Evolutionary conservation across 2,329 filamentous ascomycete genomes (phyloP), one percentile per base, ranked within the genome.

Genomic region (Hypoxylon sp.): DNA sequence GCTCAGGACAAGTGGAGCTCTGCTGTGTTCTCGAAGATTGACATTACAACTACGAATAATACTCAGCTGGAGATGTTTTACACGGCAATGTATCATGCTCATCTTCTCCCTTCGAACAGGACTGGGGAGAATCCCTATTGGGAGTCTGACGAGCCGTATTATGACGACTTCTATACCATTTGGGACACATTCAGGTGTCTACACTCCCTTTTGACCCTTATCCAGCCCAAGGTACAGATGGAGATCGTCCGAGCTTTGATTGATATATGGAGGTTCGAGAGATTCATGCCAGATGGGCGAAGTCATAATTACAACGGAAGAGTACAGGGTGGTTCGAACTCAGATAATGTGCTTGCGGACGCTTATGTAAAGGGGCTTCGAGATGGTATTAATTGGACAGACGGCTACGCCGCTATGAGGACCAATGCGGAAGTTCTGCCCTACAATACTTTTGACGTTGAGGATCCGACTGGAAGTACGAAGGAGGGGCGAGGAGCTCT

Each of bases 261-360:
- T 46, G 87, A 89, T 62, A 86, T 87, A 58, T 89, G 85, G 85
- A 78, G 84, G 45, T 79, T 84, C 63, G 85, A 86, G 21, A 82
- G 84, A 5, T 87, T 82, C 67, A 80, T 87, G 74, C 85, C 86
- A 0, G 85, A 87, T 60, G 85, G 81, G 0, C 82, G 86, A 32
- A 86, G 83, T 0, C 84, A 82, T 10, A 87, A 88, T 73, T 85
- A 81, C 76, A 89, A 89, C 60, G 87, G 87, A 10, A 82, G 84
- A 7, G 82, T 84, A 0, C 86, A 89, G 73, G 87, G 86, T 2
- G 87, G 87, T 3, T 87, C 84, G 17, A 88, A 89, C 64, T 85
- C 86, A 0, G 87, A 89, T 72, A 89, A 88, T 38, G 82, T 89
- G 0, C 82, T 90, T 14, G 87, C 87, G 5, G 87, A 90, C 69